Conservation (phyloP, 768 basidiomycete species). For the Pulveroboletus sp. region DNA sequence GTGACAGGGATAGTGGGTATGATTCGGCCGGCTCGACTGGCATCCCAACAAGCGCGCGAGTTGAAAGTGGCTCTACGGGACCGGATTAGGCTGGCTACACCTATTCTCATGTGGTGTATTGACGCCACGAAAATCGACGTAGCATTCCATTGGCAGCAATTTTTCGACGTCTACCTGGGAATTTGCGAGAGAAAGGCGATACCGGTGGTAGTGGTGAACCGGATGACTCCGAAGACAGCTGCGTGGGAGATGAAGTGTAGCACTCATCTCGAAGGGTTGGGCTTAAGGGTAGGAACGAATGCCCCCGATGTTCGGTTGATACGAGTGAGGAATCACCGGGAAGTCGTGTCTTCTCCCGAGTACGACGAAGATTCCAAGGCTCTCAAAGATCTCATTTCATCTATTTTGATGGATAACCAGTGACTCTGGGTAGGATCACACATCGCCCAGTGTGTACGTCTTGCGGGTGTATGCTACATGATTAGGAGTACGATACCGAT, state of each 20-base stretch:
- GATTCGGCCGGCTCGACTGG: slow-evolving; percentile 12
- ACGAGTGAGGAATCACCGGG: slow-evolving; percentile 13
- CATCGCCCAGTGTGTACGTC: too few species aligned
- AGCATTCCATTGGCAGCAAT: slow-evolving; percentile 15
- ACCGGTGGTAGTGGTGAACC: slow-evolving; percentile 21
- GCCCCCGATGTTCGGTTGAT: slow-evolving; percentile 1
- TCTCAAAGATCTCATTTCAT: slow-evolving; percentile 15
- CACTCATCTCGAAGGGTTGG: slow-evolving; percentile 9
- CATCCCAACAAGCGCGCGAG: slow-evolving; percentile 16
- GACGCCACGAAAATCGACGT: slow-evolving; percentile 18
- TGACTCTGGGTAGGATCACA: too few species aligned
- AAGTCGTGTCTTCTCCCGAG: slow-evolving; percentile 1
- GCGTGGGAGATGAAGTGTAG: slow-evolving; percentile 15
- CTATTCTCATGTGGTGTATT: slow-evolving; percentile 28
- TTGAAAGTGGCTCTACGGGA: slow-evolving; percentile 12
- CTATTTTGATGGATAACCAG: too few species aligned
- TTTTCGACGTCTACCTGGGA: slow-evolving; percentile 22
- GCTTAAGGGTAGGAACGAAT: background rate
- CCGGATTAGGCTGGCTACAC: slow-evolving; percentile 3
- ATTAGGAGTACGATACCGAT: too few species aligned
- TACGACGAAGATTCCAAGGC: slow-evolving; percentile 16
- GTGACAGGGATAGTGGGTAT: slow-evolving; percentile 6
- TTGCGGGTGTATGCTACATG: too few species aligned
- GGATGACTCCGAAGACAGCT: background rate
- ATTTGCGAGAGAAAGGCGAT: slow-evolving; percentile 21